These are phyloP conservation scores for Simmondsia chinensis DNA, from an alignment of 148 eudicot genomes.

Conservation along the genomic window DNA sequence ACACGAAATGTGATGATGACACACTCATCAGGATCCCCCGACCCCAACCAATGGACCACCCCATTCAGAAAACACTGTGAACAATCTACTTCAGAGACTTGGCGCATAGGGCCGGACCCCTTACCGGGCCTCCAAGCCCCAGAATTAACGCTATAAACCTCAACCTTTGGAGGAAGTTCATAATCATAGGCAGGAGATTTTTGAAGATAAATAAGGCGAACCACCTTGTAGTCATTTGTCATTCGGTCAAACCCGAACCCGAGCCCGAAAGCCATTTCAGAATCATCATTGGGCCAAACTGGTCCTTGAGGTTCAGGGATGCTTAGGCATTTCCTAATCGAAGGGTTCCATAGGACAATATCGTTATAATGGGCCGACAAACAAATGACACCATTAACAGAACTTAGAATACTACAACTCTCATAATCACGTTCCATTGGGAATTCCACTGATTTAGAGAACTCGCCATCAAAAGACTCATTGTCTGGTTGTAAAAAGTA, in stretches of 20 bases:
- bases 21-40: too few relatives aligned
- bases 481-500: neutral
- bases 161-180: neutral
- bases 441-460: neutral
- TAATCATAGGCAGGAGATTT: neutral
- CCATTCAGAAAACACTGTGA: constrained; percentile 4
- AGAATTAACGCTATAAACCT: too few relatives aligned
- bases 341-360: constrained; percentile 7
- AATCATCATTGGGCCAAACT: neutral
- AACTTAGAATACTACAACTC: neutral
- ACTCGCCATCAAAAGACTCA: neutral
- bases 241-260: constrained; percentile 10
- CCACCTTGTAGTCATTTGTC: constrained; percentile 8
- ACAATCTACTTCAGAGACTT: neutral
- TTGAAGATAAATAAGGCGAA: neutral
- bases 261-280: neutral
- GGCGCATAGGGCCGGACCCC: neutral
- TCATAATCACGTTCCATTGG: neutral
- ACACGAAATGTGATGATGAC: constrained; percentile 2
- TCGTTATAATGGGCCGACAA: neutral
- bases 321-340: neutral
- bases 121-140: constrained; percentile 1
- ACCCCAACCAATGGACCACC: constrained; percentile 6
- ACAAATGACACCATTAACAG: constrained; percentile 8
- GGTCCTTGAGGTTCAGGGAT: neutral